Evolutionary conservation across 345 rosid species (phyloP).

Genomic region (Euclidium syriacum): DNA sequence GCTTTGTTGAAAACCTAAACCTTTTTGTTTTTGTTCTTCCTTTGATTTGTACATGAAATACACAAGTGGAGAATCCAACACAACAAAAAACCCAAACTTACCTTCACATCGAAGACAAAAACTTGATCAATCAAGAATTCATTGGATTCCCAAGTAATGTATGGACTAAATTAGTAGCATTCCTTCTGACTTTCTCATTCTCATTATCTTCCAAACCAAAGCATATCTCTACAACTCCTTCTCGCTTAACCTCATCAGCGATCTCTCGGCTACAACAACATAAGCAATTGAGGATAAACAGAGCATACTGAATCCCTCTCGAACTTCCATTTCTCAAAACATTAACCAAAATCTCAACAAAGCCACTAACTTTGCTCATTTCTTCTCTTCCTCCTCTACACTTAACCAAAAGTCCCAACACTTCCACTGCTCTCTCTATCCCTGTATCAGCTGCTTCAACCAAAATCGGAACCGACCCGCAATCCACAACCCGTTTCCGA

Average conservation of each 20-base stretch:
- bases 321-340: slow-evolving; percentile 55
- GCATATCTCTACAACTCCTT: slow-evolving; percentile 65
- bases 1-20: slow-evolving; percentile 34
- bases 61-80: slow-evolving; percentile 29
- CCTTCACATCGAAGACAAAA: slow-evolving; percentile 27
- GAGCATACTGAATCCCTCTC: slow-evolving; percentile 66
- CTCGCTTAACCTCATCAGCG: slow-evolving; percentile 40
- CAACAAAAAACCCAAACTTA: slow-evolving; percentile 31
- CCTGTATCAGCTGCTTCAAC: slow-evolving; percentile 56
- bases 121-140: slow-evolving; percentile 22
- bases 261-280: slow-evolving; percentile 51
- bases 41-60: slow-evolving; percentile 53
- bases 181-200: slow-evolving; percentile 75
- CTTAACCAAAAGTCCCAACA: slow-evolving; percentile 75
- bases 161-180: slow-evolving; percentile 58
- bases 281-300: slow-evolving; percentile 60
- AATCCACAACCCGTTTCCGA: slow-evolving; percentile 54
- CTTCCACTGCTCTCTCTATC: slow-evolving; percentile 81
- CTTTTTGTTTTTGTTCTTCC: slow-evolving; percentile 28
- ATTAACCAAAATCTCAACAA: slow-evolving; percentile 52
- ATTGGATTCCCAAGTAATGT: slow-evolving; percentile 42
- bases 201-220: slow-evolving; percentile 60
- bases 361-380: slow-evolving; percentile 52
- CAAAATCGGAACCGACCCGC: slow-evolving; percentile 70
- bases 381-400: slow-evolving; percentile 85